Base-by-base conservation (phyloP, 2,329 filamentous ascomycete genomes). In the Xylariaceae sp. region DNA sequence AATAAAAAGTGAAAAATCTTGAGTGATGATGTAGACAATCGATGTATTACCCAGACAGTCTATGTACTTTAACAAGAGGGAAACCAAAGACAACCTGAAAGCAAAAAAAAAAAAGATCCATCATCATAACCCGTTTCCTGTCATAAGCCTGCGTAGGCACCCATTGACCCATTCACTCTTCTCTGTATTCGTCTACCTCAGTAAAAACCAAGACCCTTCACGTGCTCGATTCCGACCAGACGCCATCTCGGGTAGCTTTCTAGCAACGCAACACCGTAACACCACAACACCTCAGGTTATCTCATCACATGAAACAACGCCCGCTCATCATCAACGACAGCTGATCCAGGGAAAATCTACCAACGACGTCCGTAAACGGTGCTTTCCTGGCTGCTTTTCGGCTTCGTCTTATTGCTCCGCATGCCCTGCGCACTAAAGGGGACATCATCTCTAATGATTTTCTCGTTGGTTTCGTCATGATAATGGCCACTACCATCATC, bases 311-410 rank as follows among this genome's bases (percentile, higher is more conserved):
- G 17, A 36, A 33, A n/a, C 14, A 34, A 43, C 19, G 23, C 26
- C 23, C 37, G 6, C 23, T 7, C 16, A 28, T 16, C 29, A 48
- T 17, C 4, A 21, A 14, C 3, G 11, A 50, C n/a, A 46, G 19
- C n/a, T 11, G n/a, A 29, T 28, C 28, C 21, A 33, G 23, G 19
- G 3, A 14, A 23, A 16, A 19, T 45, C 45, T 61, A 65, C 62
- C 62, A 65, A 11, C 62, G 60, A 17, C 62, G 62, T 29, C 60
- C 62, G 17, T 26, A 65, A 39, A 65, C 50, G 1, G 26, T 31
- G 44, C 40, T 63, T 46, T 65, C 62, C 12, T 62, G 44, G 21
- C 28, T 37, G 9, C 3, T 44, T 26, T 28, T 58, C 17, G 50
- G 5, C 43, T 55, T 60, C 16, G 43, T 12, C 16, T 53, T 37